Evolutionary conservation across 192 early-diverging fungal species (phyloP).

Genomic region (Paraglomus occultum): DNA sequence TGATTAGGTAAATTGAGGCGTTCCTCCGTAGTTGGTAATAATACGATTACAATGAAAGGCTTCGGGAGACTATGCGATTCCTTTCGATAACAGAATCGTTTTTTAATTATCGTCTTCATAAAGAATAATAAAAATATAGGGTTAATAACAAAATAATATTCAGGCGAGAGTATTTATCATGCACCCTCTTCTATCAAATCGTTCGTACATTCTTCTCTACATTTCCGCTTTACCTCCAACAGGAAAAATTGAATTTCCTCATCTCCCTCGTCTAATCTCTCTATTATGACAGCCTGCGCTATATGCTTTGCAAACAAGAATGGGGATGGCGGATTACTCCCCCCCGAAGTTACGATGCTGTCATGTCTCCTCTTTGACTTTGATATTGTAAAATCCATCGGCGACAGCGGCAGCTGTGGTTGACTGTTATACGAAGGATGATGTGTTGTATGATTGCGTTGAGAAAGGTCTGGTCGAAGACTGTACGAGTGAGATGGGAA

Average conservation of each 20-base stretch:
- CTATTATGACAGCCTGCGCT: slow-evolving; percentile 43
- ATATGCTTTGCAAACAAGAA: slow-evolving; percentile 33
- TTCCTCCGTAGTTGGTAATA: slow-evolving; percentile 32
- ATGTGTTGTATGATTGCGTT: slow-evolving; percentile 13
- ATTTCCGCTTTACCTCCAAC: slow-evolving; percentile 32
- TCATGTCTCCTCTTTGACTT: slow-evolving; percentile 37
- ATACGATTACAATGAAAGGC: slow-evolving; percentile 36
- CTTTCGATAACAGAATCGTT: slow-evolving; percentile 37
- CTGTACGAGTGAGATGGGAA: no score
- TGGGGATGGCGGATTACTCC: slow-evolving; percentile 27
- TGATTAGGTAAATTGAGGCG: slow-evolving; percentile 42
- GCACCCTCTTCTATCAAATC: no score
- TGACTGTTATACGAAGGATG: neutral
- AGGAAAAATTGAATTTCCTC: slow-evolving; percentile 36
- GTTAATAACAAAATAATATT: slow-evolving; percentile 8
- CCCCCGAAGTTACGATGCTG: slow-evolving; percentile 29
- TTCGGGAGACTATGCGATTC: slow-evolving; percentile 37
- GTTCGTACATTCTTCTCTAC: neutral
- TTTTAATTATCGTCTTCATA: slow-evolving; percentile 36
- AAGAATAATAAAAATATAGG: neutral
- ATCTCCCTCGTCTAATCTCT: slow-evolving; percentile 38
- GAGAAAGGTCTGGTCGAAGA: slow-evolving; percentile 20
- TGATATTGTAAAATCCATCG: slow-evolving; percentile 41
- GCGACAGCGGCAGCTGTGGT: slow-evolving; percentile 26
- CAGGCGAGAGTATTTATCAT: no score